Base-by-base conservation (phyloP, 1,139 yeast species). In the Keqinozyma sinolaborantium region DNA sequence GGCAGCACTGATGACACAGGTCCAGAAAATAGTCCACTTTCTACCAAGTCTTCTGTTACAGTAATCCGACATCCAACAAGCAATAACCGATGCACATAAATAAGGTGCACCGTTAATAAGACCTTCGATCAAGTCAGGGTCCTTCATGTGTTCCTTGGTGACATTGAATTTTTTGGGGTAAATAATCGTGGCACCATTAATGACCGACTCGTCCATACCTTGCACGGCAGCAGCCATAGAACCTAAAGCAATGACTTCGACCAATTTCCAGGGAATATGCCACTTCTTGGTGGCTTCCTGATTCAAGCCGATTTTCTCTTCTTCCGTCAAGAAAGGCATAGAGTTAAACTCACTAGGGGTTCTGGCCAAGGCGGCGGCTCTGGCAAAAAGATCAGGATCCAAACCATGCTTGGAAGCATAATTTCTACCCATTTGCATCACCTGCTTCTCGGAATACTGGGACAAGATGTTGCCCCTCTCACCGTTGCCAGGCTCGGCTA, bases 201-300 rank as follows among this genome's bases (percentile, higher is more conserved):
- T 74, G 14, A 85, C 95, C 2, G 94, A 73, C 55, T 86, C 95
- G 56, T 86, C 96, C 87, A 86, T 85, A 50, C 96, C 96, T 56
- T 86, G 95, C 23, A 87, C 90, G 6, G 90, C 85, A 14, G 95
- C 96, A 33, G 94, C 87, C 79, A 86, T 75, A 5, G 95, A 83
- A 26, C 90, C 83, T 53, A 85, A 74, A 12, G 84, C 71, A 34
- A 83, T 75, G 33, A 85, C 78, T 41, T 70, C 75, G 43, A 79
- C 58, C 47, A 86, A 64, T 37, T 75, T 74, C 21, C 45, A 42
- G 0, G 95, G 92, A 30, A 80, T 66, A 34, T 67, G 64, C 86
- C 87, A 82, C 58, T 66, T 73, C 29, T 80, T 77, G 38, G 83
- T 82, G 27, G 77, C 70, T 37, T 65, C 70, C 44, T 70, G 79